Evolutionary conservation across 768 basidiomycete species (phyloP).

Genomic region (Leccinum rimulosum): DNA sequence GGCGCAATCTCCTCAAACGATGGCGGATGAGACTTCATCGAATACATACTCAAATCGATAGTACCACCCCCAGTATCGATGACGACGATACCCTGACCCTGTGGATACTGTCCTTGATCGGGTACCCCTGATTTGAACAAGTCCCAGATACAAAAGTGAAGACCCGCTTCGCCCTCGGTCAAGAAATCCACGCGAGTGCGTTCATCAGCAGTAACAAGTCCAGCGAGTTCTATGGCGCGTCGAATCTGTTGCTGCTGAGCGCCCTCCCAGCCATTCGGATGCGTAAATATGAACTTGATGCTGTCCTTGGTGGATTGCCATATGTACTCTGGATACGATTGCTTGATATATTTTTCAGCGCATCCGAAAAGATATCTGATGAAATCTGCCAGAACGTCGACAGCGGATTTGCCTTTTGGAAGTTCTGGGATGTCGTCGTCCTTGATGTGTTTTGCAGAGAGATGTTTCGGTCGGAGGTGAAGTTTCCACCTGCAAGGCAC

Average conservation of each 20-base stretch:
- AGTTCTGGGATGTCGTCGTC: constrained; percentile 35
- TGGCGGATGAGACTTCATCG: constrained; percentile 26
- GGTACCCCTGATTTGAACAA: constrained; percentile 12
- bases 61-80: constrained; percentile 49
- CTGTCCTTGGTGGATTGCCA: constrained; percentile 41
- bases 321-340: constrained; percentile 40
- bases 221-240: constrained; percentile 47
- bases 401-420: constrained; percentile 36
- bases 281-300: constrained; percentile 51
- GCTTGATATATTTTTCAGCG: constrained; percentile 41
- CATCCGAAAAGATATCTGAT: constrained; percentile 43
- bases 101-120: constrained; percentile 12
- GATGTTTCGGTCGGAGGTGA: constrained; percentile 35
- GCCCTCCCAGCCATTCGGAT: constrained; percentile 66
- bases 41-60: constrained; percentile 39
- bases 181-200: constrained; percentile 47
- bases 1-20: constrained; percentile 36
- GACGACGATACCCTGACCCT: constrained; percentile 37
- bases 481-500: constrained; percentile 32
- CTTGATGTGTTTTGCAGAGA: constrained; percentile 10
- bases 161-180: constrained; percentile 59
- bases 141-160: constrained; percentile 52
- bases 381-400: constrained; percentile 44
- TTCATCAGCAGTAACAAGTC: constrained; percentile 40
- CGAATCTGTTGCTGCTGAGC: constrained; percentile 53